Evolutionary conservation across 306 rosid genomes (phyloP).

Genomic region (Vachellia collinsii): DNA sequence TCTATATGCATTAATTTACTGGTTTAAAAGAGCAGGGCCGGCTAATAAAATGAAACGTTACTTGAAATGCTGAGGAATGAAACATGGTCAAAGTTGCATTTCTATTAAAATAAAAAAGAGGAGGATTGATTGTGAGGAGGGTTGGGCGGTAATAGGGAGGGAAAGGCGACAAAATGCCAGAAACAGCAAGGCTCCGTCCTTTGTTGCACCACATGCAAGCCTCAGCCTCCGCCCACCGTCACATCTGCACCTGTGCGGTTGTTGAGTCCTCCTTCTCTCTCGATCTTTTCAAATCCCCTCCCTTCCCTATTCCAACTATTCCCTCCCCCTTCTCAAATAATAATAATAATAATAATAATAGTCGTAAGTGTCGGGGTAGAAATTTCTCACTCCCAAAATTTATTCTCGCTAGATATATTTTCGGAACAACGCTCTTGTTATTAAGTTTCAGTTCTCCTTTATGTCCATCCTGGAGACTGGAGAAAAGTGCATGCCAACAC

Average conservation of each 20-base stretch:
- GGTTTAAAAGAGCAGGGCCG: too few relatives aligned
- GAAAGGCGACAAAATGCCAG: constrained; percentile 60
- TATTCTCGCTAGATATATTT: too few relatives aligned
- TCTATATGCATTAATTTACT: background rate
- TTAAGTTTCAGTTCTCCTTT: background rate
- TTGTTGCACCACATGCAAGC: constrained; percentile 33
- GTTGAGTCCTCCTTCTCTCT: constrained; percentile 1
- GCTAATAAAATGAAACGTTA: background rate
- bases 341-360: too few relatives aligned
- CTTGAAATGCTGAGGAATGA: background rate
- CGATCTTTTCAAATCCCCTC: background rate
- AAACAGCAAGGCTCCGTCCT: constrained; percentile 46
- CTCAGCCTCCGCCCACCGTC: constrained; percentile 31
- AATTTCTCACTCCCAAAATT: too few relatives aligned
- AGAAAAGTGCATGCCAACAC: background rate
- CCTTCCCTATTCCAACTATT: too few relatives aligned
- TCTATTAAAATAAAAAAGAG: background rate
- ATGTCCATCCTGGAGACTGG: background rate
- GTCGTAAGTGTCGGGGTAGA: too few relatives aligned
- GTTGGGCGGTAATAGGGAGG: constrained; percentile 14
- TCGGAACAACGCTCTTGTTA: too few relatives aligned
- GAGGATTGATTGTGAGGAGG: background rate
- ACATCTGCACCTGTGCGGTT: constrained; percentile 20
- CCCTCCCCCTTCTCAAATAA: too few relatives aligned
- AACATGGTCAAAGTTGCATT: background rate